Evolutionary conservation across 164 flowering plant genomes (phyloP).

Genomic region (Malania oleifera): DNA sequence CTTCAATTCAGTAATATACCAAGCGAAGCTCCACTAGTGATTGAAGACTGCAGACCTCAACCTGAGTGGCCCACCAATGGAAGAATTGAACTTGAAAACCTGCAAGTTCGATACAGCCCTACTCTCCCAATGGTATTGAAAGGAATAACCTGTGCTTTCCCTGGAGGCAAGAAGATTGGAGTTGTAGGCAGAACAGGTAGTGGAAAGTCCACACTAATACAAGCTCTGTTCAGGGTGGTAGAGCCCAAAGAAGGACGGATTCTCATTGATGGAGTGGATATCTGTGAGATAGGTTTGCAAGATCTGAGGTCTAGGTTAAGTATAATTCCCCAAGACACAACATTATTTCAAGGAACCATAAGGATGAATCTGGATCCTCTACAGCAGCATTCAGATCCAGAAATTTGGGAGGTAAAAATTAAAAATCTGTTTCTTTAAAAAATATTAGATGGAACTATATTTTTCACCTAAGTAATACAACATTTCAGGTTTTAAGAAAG

Average conservation of each 20-base stretch:
- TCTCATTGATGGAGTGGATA: slow-evolving; percentile 63
- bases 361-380: slow-evolving; percentile 81
- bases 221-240: slow-evolving; percentile 73
- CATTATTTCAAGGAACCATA: slow-evolving; percentile 70
- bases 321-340: slow-evolving; percentile 86
- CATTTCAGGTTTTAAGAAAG: slow-evolving; percentile 51
- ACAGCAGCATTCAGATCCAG: slow-evolving; percentile 56
- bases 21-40: slow-evolving; percentile 70
- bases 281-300: slow-evolving; percentile 56
- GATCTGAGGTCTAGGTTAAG: slow-evolving; percentile 69
- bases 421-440: background rate
- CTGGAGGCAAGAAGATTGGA: slow-evolving; percentile 64
- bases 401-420: slow-evolving; percentile 66
- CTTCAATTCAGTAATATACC: slow-evolving; percentile 57
- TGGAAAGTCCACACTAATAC: slow-evolving; percentile 88
- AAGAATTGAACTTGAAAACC: slow-evolving; percentile 44
- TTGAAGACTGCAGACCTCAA: slow-evolving; percentile 50
- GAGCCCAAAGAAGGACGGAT: slow-evolving; percentile 68
- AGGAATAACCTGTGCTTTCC: slow-evolving; percentile 67
- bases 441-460: background rate
- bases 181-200: slow-evolving; percentile 89
- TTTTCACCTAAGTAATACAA: slow-evolving; percentile 8
- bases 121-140: slow-evolving; percentile 61
- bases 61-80: slow-evolving; percentile 69
- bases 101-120: slow-evolving; percentile 57